Evolutionary conservation across 164 flowering plant species (phyloP), one percentile per base, ranked within the genome.

Genomic region (Vitis rupestris): DNA sequence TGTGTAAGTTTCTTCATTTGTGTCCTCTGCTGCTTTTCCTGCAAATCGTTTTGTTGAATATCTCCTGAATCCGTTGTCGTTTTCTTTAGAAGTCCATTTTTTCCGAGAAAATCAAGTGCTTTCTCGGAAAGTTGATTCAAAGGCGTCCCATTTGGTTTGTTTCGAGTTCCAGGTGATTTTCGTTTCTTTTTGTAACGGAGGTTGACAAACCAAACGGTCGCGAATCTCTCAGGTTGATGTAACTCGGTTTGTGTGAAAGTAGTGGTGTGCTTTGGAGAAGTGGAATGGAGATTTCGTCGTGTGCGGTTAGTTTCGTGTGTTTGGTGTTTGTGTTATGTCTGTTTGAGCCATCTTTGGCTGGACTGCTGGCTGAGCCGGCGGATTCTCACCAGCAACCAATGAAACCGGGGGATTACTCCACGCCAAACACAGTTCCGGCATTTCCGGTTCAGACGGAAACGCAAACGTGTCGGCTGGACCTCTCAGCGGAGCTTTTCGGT

Each of bases 401-500:
- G 3, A 79, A 83, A 29, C 91, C 88, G 19, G 83, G 81, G 9
- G 82, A 82, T 17, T 83, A 69, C 82, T 54, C 81, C 2, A 10
- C 80, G 19, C 78, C 90, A 10, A 86, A 83, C 83, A 90, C 90
- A 0, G 97, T 95, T 57, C 99, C 99, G 1, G 91, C 99, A 2
- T 81, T 82, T 50, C 99, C 99, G 11, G 89, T 82, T 67, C 97
- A 92, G 63, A 86, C 91, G 29, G 75, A 80, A 49, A 23, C 88
- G 11, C 83, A 84, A 59, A 77, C 63, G 53, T 96, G 98, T 86
- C 89, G 79, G 23, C 90, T 96, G 15, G 97, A 93, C 82, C 89
- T 96, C 74, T 96, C 99, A 4, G 92, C 64, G 63, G 97, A 96
- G 82, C 93, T 96, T 27, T 96, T 96, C 79, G 99, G 99, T 67